phyloP scores from a whole-genome alignment of 768 basidiomycete genomes.

The Collybia mongolica region DNA sequence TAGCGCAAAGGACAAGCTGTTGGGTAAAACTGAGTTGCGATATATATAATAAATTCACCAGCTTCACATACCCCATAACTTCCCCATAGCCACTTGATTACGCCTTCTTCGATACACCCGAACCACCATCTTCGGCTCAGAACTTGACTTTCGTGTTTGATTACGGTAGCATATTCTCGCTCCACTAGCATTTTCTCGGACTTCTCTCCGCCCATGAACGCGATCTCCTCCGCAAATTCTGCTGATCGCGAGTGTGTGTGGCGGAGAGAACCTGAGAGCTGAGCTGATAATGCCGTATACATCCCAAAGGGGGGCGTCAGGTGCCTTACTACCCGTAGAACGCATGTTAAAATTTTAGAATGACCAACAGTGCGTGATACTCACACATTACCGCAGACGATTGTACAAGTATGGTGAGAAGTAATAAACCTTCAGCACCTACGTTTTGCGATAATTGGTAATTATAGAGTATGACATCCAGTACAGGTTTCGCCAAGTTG shows the following conservation, averaged over 20 bases:
- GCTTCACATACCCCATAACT: constrained; percentile 75
- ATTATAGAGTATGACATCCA: constrained; percentile 94
- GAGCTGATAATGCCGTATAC: constrained; percentile 86
- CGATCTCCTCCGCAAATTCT: constrained; percentile 88
- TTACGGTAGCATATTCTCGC: constrained; percentile 78
- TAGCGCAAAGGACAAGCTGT: constrained; percentile 83
- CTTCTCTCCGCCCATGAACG: constrained; percentile 84
- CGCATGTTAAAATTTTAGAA: neutral
- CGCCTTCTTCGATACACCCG: constrained; percentile 88
- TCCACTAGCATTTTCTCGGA: constrained; percentile 92
- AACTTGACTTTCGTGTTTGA: constrained; percentile 84
- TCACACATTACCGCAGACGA: constrained; percentile 76
- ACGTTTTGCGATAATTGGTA: constrained; percentile 93
- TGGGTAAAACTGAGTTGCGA: constrained; percentile 10
- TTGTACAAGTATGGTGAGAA: constrained; percentile 84
- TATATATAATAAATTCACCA: neutral
- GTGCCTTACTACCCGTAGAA: constrained; percentile 62
- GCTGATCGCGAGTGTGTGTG: constrained; percentile 90
- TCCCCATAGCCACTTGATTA: constrained; percentile 98
- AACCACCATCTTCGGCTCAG: constrained; percentile 85
- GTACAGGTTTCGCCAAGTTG: constrained; percentile 89
- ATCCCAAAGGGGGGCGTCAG: constrained; percentile 91
- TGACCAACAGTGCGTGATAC: constrained; percentile 25
- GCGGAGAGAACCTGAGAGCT: constrained; percentile 84
- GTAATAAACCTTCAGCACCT: constrained; percentile 87